Evolutionary conservation across 192 early-diverging fungal genomes (phyloP).

Genomic region (Jimgerdemannia lactiflua): DNA sequence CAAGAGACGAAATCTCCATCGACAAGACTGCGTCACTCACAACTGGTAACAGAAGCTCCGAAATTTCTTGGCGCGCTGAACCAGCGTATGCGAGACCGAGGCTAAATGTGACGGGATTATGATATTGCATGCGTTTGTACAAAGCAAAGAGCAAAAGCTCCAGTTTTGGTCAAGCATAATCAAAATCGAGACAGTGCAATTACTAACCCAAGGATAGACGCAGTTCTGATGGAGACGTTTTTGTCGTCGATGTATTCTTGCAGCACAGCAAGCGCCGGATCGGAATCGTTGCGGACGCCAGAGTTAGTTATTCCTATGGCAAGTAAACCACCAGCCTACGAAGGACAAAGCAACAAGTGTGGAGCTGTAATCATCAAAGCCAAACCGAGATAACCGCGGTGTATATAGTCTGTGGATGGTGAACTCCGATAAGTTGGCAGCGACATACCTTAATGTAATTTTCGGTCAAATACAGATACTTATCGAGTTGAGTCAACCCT

Average conservation of each 20-base stretch:
- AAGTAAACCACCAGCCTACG: conserved; percentile 83
- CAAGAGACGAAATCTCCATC: conserved; percentile 89
- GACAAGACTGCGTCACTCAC: conserved; percentile 74
- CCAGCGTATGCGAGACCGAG: conserved; percentile 96
- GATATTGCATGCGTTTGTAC: background rate
- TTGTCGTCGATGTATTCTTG: conserved; percentile 74
- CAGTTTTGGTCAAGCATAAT: conserved; percentile 3
- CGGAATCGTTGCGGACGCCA: conserved; percentile 87
- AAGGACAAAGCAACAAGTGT: conserved; percentile 5
- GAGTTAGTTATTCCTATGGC: conserved; percentile 92
- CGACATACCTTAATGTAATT: conserved; percentile 73
- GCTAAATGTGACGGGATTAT: conserved; percentile 30
- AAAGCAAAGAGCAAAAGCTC: background rate
- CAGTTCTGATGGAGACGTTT: conserved; percentile 59
- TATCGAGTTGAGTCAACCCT: conserved; percentile 91
- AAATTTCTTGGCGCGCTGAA: conserved; percentile 80
- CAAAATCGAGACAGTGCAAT: background rate
- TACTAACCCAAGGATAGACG: conserved; percentile 77
- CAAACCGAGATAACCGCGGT: too few species aligned
- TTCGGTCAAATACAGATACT: conserved; percentile 88
- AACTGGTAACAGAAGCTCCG: conserved; percentile 78
- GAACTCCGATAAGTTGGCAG: too few species aligned
- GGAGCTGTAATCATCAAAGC: too few species aligned
- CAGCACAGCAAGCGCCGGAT: conserved; percentile 89
- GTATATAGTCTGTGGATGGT: too few species aligned